These are phyloP conservation scores for Rhytidiadelphus loreus DNA, from an alignment of 225 moss, liverwort and hornwort genomes.

Conservation along the genomic window DNA sequence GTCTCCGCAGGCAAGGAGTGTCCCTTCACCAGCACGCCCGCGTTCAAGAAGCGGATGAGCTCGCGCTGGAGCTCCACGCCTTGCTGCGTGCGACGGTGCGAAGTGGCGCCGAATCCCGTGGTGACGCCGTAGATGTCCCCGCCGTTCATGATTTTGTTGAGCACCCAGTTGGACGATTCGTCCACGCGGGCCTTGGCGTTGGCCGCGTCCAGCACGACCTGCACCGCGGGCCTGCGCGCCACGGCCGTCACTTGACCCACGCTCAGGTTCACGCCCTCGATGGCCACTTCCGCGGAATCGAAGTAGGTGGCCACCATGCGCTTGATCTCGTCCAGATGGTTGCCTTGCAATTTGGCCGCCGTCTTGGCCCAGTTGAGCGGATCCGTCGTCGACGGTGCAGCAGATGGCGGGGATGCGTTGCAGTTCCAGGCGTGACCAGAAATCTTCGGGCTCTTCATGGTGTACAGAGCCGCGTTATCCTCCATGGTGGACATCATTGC, in stretches of 20 bases:
- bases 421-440: neutral
- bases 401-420: neutral
- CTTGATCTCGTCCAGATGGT: neutral
- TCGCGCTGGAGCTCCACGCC: no score
- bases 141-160: no score
- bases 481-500: neutral
- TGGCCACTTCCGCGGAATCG: neutral
- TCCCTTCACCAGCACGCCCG: constrained; percentile 1
- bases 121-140: no score
- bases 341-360: neutral
- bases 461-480: neutral
- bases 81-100: no score
- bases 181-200: neutral
- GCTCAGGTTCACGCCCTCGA: neutral
- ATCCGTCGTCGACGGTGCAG: neutral
- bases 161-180: neutral
- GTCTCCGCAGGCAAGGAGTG: constrained; percentile 3
- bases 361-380: neutral
- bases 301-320: neutral
- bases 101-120: no score
- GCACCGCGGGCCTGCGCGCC: neutral
- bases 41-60: neutral
- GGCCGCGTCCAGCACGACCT: neutral
- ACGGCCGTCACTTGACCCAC: neutral
- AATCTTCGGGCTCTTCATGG: neutral